Percentiles rank a stretch among this genome's conserved stretches.
Evolutionary conservation across 2,329 filamentous ascomycete species (phyloP).

Genomic region (Penicillium sp.): DNA sequence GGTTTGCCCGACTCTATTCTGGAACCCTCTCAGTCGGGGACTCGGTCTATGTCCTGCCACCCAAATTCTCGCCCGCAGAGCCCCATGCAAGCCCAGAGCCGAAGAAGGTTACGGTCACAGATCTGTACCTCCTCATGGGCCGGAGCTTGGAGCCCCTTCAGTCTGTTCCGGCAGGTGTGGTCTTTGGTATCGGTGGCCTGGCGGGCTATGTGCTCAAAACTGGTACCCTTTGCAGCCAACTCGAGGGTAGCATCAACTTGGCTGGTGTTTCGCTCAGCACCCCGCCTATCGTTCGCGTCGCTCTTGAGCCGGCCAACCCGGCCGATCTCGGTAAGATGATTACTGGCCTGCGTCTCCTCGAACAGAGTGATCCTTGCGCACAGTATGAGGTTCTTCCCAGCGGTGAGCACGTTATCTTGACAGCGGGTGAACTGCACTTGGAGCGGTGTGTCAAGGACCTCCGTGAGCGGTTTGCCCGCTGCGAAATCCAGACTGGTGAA

Average conservation of each 20-base stretch:
- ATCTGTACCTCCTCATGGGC: slow-evolving; percentile 95
- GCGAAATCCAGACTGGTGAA: slow-evolving; percentile 90
- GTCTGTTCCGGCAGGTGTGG: slow-evolving; percentile 86
- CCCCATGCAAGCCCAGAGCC: slow-evolving; percentile 73
- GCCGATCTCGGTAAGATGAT: slow-evolving; percentile 95
- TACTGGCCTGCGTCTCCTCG: slow-evolving; percentile 77
- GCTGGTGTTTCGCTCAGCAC: slow-evolving; percentile 80
- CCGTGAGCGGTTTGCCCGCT: slow-evolving; percentile 86
- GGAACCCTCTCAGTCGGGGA: slow-evolving; percentile 88
- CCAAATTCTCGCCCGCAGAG: slow-evolving; percentile 85
- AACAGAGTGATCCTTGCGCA: slow-evolving; percentile 93
- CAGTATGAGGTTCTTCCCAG: slow-evolving; percentile 91
- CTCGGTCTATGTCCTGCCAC: slow-evolving; percentile 83
- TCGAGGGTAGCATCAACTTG: slow-evolving; percentile 85
- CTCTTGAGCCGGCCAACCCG: slow-evolving; percentile 89
- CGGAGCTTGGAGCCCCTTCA: slow-evolving; percentile 78
- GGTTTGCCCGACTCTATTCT: slow-evolving; percentile 92
- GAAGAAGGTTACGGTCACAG: slow-evolving; percentile 79
- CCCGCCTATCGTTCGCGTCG: slow-evolving; percentile 92
- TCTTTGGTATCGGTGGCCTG: slow-evolving; percentile 91
- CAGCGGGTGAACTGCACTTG: slow-evolving; percentile 90
- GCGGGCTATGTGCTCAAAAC: slow-evolving; percentile 95
- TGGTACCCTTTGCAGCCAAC: slow-evolving; percentile 84
- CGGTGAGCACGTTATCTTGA: slow-evolving; percentile 92
- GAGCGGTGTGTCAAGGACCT: slow-evolving; percentile 93